Conservation (phyloP, 768 basidiomycete genomes). For the Melanogaster broomeanus region DNA sequence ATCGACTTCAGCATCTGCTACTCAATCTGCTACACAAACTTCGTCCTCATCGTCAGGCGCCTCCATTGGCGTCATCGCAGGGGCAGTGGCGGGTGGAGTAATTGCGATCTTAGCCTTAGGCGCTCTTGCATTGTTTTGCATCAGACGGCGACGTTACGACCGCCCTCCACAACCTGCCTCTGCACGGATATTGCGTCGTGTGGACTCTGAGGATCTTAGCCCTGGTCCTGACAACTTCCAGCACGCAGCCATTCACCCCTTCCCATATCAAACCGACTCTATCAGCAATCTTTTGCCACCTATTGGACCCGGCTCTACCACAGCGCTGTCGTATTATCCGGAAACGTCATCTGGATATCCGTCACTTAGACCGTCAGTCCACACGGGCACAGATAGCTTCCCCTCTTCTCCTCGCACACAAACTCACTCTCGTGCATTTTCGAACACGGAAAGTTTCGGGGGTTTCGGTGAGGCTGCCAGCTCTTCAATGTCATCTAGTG, state of each 20-base stretch:
- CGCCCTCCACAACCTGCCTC: constrained; percentile 29
- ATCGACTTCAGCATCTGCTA: constrained; percentile 13
- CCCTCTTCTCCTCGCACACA: background rate
- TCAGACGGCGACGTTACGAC: constrained; percentile 32
- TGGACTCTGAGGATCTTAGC: constrained; percentile 43
- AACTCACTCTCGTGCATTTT: constrained; percentile 19
- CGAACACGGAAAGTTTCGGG: constrained; percentile 20
- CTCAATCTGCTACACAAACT: constrained; percentile 20
- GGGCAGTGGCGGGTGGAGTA: constrained; percentile 49
- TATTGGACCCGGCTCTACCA: constrained; percentile 1
- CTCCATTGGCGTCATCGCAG: constrained; percentile 50
- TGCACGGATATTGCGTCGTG: constrained; percentile 30
- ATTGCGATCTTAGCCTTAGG: constrained; percentile 54
- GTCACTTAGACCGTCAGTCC: constrained; percentile 1
- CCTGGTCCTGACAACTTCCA: constrained; percentile 20
- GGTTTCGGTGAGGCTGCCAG: constrained; percentile 18
- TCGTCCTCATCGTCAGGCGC: constrained; percentile 25
- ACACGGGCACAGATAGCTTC: background rate
- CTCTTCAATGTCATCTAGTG: constrained; percentile 37
- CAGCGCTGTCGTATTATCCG: background rate
- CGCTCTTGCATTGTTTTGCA: constrained; percentile 53
- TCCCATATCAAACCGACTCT: constrained; percentile 29
- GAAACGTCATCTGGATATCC: constrained; percentile 5
- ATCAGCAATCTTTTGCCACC: constrained; percentile 16
- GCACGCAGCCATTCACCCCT: constrained; percentile 38